These are phyloP conservation scores for Fusarium sterilihyphosum DNA, from an alignment of 2,329 filamentous ascomycete species.

Conservation along the genomic window DNA sequence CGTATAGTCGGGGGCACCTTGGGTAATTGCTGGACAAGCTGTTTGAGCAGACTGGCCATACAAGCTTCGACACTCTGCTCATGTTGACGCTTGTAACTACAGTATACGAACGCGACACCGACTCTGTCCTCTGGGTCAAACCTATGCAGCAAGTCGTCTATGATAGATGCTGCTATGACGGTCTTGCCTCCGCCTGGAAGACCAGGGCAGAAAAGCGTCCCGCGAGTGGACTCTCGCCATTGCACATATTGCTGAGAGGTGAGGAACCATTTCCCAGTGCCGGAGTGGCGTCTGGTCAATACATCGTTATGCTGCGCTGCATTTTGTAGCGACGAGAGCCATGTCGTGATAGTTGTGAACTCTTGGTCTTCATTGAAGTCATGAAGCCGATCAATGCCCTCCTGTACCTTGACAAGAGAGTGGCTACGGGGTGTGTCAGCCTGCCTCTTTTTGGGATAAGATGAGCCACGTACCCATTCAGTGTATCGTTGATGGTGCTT, in stretches of 20 bases:
- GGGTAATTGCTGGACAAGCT: not conserved
- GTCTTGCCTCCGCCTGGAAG: not conserved
- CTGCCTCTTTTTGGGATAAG: rapidly evolving
- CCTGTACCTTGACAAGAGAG: not conserved
- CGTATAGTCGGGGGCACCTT: not conserved
- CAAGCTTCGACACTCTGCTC: not conserved
- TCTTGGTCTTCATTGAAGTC: not conserved
- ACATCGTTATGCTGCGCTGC: not conserved
- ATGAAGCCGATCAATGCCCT: not conserved
- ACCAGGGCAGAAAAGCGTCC: not conserved
- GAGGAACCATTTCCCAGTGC: not conserved
- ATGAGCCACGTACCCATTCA: not conserved
- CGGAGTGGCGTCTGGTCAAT: not conserved
- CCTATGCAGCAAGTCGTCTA: not conserved
- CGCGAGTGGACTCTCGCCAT: not conserved
- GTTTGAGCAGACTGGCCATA: not conserved
- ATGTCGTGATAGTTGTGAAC: not conserved
- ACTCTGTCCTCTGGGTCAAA: not conserved
- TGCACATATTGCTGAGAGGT: not conserved
- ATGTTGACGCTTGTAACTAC: not conserved
- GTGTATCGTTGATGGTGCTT: not conserved
- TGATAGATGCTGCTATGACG: not conserved
- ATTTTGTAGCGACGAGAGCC: not conserved
- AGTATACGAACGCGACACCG: not conserved
- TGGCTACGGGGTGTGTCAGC: not conserved